Evolutionary conservation across 2,329 filamentous ascomycete species (phyloP).

Genomic region (Aspergillus tanneri): DNA sequence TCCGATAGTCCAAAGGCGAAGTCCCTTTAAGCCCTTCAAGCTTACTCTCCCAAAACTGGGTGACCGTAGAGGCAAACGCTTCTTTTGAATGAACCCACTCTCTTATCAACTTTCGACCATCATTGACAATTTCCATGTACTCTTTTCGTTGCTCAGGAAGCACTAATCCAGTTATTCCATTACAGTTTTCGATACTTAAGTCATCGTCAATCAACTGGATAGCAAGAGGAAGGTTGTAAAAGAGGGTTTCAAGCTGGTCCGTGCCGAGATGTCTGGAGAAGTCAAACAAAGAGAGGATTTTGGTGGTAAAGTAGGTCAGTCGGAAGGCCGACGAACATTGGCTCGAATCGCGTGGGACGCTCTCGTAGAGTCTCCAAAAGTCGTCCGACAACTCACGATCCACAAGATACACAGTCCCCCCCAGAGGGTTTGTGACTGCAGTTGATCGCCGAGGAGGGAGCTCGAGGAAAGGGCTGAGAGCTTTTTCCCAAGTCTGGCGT

Average conservation of each 20-base stretch:
- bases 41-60: conserved; percentile 36
- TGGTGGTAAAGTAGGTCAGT: conserved; percentile 69
- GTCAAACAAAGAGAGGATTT: conserved; percentile 53
- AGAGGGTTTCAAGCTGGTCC: conserved; percentile 41
- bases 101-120: conserved; percentile 51
- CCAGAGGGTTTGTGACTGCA: conserved; percentile 70
- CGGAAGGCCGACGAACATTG: conserved; percentile 72
- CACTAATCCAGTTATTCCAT: conserved; percentile 53
- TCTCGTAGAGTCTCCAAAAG: conserved; percentile 27
- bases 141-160: conserved; percentile 53
- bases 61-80: conserved; percentile 18
- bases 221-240: conserved; percentile 54
- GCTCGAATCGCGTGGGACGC: conserved; percentile 60
- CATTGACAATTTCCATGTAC: conserved; percentile 53
- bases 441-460: conserved; percentile 55
- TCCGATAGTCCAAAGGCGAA: conserved; percentile 38
- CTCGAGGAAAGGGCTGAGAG: conserved; percentile 56
- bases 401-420: conserved; percentile 68
- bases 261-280: conserved; percentile 33
- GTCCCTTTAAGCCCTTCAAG: conserved; percentile 32
- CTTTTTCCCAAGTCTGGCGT: conserved; percentile 62
- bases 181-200: conserved; percentile 55
- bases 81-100: conserved; percentile 40
- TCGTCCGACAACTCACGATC: conserved; percentile 30
- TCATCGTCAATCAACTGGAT: conserved; percentile 61